Conservation (phyloP, 441 rosid species). For the Kokia cookei region DNA sequence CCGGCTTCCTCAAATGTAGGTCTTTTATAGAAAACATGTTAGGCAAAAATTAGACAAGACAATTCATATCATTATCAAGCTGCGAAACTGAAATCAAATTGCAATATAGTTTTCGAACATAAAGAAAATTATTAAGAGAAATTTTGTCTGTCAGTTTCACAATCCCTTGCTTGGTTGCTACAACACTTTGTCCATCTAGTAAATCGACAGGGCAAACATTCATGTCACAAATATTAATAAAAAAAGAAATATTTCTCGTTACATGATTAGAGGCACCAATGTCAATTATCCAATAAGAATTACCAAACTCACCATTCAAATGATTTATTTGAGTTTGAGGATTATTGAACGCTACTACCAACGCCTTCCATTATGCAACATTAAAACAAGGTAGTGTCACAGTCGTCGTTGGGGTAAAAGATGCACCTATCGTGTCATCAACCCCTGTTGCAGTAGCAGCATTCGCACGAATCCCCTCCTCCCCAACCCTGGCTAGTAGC, state of each 20-base stretch:
- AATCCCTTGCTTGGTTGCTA: background rate
- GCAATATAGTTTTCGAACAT: background rate
- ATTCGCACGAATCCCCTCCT: background rate
- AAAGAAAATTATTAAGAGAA: too few species aligned
- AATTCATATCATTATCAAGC: background rate
- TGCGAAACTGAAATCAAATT: background rate
- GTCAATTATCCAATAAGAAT: background rate
- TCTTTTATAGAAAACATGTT: background rate
- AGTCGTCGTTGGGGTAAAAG: background rate
- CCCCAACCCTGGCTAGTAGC: background rate
- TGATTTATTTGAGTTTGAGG: too few species aligned
- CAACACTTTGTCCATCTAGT: background rate
- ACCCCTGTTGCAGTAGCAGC: background rate
- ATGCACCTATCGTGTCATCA: background rate
- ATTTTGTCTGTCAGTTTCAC: background rate
- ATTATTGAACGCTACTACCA: background rate
- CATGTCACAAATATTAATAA: background rate
- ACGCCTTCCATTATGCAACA: background rate
- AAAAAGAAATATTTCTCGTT: too few species aligned
- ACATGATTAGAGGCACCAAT: background rate
- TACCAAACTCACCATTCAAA: background rate
- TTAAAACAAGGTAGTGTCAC: background rate
- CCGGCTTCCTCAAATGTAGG: background rate
- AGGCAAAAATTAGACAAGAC: background rate
- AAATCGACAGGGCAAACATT: background rate